Percentiles rank a stretch among this genome's conserved stretches.
These are phyloP conservation scores for Fusarium zealandicum DNA, from an alignment of 2,329 filamentous ascomycete genomes.

Conservation along the genomic window DNA sequence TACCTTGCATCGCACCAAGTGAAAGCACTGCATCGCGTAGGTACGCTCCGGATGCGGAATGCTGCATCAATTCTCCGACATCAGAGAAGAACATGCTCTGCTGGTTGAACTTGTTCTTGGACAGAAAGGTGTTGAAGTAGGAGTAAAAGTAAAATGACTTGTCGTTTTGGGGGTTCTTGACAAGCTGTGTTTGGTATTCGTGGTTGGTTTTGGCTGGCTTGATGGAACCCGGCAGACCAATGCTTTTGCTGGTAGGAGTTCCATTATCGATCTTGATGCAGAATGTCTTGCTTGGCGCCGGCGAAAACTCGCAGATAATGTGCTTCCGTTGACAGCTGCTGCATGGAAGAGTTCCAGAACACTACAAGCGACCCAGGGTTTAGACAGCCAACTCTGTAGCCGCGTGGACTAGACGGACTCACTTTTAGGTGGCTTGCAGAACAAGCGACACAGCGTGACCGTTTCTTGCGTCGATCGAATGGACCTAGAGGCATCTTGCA, in stretches of 20 bases:
- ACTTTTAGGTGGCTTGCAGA: conserved; percentile 47
- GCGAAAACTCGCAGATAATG: conserved; percentile 35
- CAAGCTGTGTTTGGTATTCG: not conserved
- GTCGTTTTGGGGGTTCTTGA: conserved; percentile 14
- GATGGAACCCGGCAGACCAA: not conserved
- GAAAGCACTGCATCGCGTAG: conserved; percentile 43
- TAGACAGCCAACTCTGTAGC: not conserved
- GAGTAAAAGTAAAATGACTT: conserved; percentile 34
- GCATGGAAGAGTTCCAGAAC: conserved; percentile 45
- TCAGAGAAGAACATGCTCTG: conserved; percentile 9
- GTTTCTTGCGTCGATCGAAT: conserved; percentile 45
- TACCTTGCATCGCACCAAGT: conserved; percentile 44
- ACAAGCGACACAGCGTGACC: conserved; percentile 44
- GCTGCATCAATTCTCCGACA: conserved; percentile 34
- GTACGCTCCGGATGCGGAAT: conserved; percentile 18
- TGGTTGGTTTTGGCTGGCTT: accelerated
- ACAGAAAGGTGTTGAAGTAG: conserved; percentile 43
- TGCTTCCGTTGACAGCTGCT: conserved; percentile 40
- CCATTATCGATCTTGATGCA: conserved; percentile 38
- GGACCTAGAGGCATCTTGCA: conserved; percentile 43
- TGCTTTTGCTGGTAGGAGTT: conserved; percentile 5
- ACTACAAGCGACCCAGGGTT: conserved; percentile 31
- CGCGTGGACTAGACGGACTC: not conserved
- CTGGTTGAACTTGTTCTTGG: conserved; percentile 41
- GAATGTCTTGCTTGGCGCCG: not conserved